Evolutionary conservation across 2,329 filamentous ascomycete genomes (phyloP).

Genomic region (Nemania diffusa): DNA sequence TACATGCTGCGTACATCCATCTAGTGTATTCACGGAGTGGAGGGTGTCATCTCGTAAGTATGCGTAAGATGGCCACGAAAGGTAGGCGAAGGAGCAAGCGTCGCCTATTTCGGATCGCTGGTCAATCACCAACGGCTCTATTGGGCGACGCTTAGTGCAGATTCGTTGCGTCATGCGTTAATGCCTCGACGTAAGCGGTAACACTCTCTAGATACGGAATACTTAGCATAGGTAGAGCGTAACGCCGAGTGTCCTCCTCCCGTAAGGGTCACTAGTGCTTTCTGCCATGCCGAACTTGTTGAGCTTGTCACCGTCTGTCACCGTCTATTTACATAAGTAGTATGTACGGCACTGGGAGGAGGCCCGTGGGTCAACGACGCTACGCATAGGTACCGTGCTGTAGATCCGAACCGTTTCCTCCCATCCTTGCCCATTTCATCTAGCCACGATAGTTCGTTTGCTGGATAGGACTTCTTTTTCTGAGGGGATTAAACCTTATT

Average conservation of each 20-base stretch:
- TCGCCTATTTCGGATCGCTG: conserved; percentile 13
- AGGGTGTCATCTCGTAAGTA: not conserved
- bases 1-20: not conserved
- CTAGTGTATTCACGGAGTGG: not conserved
- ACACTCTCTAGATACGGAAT: not conserved
- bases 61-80: not conserved
- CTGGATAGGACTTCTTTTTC: not conserved
- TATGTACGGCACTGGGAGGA: conserved; percentile 10
- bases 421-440: conserved; percentile 25
- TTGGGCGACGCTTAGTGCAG: conserved; percentile 14
- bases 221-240: conserved; percentile 2
- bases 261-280: conserved; percentile 18
- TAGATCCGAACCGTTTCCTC: conserved; percentile 30
- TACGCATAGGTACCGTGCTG: not conserved
- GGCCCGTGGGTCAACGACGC: conserved; percentile 8
- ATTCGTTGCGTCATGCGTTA: conserved; percentile 22
- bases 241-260: conserved; percentile 15
- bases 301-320: not conserved
- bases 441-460: conserved; percentile 3
- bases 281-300: conserved; percentile 23
- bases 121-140: conserved; percentile 7
- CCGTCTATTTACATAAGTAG: no score
- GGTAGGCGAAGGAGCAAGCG: not conserved
- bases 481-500: conserved; percentile 2
- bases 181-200: conserved; percentile 22